Base-by-base conservation (phyloP, 2,329 filamentous ascomycete species). In the Clarireedia paspali region DNA sequence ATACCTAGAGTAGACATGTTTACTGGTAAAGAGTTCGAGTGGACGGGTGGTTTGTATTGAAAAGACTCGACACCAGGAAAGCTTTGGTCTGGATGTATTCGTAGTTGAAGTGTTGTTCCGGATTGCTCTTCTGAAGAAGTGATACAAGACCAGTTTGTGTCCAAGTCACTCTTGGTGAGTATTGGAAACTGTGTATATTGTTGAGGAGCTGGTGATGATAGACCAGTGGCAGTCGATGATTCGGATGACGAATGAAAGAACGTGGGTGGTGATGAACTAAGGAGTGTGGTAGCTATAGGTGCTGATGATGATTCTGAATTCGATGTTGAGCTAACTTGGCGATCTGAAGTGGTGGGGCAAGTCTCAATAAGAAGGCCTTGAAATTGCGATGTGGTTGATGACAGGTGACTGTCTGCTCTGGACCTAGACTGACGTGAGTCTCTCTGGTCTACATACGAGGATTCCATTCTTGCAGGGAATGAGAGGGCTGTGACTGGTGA, bases 341-440 rank as follows among this genome's bases (percentile, higher is more conserved):
- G 50, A 44, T 60, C 34, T 23, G 61, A 56, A 36, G 59, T 48
- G 56, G 59, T 26, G 55, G 58, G 60, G 50, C 56, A 55, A 30
- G 59, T 50, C 44, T 62, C 50, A 55, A 68, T 65, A 60, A 67
- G 63, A 39, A 68, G 53, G 27, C 60, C 65, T 58, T 64, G 62
- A 58, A 68, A 65, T 52, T 66, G 64, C 44, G 63, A 52, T 53
- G 63, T 61, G 39, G 65, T 64, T 44, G 64, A 62, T 48, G 67
- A 67, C 40, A 66, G 63, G 62, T 67, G 62, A 57, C 61, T 64
- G 57, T 62, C 66, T 53, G 64, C 61, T 63, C 64, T 61, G 56
- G 65, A 68, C 64, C 67, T 68, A 59, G 57, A 63, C 58, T 66
- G 64, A 59, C 61, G 65, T 68, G 66, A 68, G 66, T 66, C 64